Evolutionary conservation across 106 monocot genomes (phyloP).

Genomic region (Dendrobium huoshanense): DNA sequence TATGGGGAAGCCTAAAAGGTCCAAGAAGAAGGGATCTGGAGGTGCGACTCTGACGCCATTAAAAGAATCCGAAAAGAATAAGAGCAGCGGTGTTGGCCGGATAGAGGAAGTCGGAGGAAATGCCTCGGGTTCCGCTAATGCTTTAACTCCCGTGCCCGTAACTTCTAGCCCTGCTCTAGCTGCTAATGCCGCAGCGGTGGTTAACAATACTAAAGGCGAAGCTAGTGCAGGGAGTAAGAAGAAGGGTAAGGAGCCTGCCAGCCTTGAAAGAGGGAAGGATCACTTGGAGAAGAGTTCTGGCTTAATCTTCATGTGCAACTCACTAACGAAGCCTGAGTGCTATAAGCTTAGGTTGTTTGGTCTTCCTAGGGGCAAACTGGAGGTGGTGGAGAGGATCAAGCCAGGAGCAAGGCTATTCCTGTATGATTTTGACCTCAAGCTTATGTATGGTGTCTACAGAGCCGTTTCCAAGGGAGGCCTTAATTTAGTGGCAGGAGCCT

Average conservation of each 20-base stretch:
- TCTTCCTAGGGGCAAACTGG: conserved; percentile 37
- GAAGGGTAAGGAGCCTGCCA: conserved; percentile 8
- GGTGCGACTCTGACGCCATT: background rate
- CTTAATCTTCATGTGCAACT: conserved; percentile 72
- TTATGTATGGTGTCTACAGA: conserved; percentile 53
- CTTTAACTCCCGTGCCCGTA: background rate
- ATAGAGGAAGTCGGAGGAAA: background rate
- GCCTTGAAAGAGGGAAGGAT: background rate
- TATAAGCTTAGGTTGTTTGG: conserved; percentile 49
- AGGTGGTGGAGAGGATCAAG: conserved; percentile 44
- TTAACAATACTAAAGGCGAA: background rate
- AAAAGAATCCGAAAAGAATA: conserved; percentile 1
- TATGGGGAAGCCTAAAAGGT: conserved; percentile 8
- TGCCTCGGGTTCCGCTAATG: background rate
- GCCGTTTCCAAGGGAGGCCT: conserved; percentile 33
- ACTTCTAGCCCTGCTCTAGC: background rate
- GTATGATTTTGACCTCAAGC: conserved; percentile 59
- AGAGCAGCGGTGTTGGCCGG: background rate
- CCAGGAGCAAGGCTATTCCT: conserved; percentile 47
- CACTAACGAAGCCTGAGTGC: conserved; percentile 56
- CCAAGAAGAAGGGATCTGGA: background rate
- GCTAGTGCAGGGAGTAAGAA: background rate
- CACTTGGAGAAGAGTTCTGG: conserved; percentile 33
- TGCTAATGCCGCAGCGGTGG: background rate
- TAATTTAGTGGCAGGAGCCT: conserved; percentile 39